These are phyloP conservation scores for Leccinum subgranulosum DNA, from an alignment of 768 basidiomycete species.

Conservation along the genomic window DNA sequence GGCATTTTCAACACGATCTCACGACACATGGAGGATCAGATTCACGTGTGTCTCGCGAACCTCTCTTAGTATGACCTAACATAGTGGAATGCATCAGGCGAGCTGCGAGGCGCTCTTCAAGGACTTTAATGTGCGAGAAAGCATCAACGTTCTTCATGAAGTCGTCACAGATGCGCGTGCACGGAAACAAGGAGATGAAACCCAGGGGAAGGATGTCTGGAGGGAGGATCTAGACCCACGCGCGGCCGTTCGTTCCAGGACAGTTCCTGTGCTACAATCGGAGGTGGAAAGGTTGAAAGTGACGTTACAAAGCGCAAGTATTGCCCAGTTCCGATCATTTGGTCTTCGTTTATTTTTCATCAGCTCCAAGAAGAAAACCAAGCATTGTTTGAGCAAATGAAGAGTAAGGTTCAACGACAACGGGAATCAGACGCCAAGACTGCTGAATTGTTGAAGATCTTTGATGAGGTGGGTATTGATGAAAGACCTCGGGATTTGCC, in stretches of 20 bases:
- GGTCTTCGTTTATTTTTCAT: neutral
- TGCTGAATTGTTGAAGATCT: constrained; percentile 45
- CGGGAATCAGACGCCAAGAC: constrained; percentile 46
- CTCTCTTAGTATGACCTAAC: neutral
- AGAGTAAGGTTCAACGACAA: constrained; percentile 45
- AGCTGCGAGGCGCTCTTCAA: constrained; percentile 68
- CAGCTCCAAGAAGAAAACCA: constrained; percentile 61
- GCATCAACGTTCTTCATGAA: constrained; percentile 66
- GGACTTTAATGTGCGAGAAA: constrained; percentile 63
- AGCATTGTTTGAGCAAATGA: constrained; percentile 44
- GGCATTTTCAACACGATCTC: constrained; percentile 66
- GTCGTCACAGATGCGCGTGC: constrained; percentile 65
- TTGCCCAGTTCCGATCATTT: neutral
- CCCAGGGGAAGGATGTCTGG: constrained; percentile 58
- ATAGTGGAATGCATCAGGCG: constrained; percentile 39
- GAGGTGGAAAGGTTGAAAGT: constrained; percentile 40
- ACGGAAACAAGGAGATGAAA: constrained; percentile 44
- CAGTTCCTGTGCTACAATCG: constrained; percentile 52
- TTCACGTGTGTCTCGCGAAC: constrained; percentile 30
- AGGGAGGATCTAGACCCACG: constrained; percentile 60
- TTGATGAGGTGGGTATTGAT: constrained; percentile 47
- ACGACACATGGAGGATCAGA: constrained; percentile 67
- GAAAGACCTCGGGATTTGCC: neutral
- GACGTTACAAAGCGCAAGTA: constrained; percentile 35
- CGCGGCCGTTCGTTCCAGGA: constrained; percentile 59